Conservation (phyloP, 2,329 filamentous ascomycete genomes). For the Phyllosticta citrichinensis region DNA sequence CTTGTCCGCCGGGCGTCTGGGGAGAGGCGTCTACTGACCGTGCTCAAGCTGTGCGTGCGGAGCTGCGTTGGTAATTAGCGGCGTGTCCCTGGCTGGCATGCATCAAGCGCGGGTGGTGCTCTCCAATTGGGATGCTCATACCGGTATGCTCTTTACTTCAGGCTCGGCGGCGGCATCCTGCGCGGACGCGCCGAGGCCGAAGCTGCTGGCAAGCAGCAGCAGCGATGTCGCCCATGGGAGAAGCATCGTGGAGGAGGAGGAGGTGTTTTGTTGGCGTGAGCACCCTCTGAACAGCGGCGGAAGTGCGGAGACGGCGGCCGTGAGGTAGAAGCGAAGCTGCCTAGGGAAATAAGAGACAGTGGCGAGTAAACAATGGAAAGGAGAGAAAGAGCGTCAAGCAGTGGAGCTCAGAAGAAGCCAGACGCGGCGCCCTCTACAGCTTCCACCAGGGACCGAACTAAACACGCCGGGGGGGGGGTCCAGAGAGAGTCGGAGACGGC, state of each 20-base stretch:
- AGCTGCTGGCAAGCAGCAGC: constrained; percentile 29
- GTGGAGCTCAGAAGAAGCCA: constrained; percentile 1
- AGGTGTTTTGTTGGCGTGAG: too few species aligned
- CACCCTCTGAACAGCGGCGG: too few species aligned
- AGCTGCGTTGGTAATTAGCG: constrained; percentile 44
- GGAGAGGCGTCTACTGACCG: constrained; percentile 46
- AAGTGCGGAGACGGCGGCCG: neutral
- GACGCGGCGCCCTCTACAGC: neutral
- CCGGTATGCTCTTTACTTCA: constrained; percentile 55
- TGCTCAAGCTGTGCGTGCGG: constrained; percentile 72
- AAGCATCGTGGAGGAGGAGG: constrained; percentile 18
- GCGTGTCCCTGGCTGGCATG: neutral
- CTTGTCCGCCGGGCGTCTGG: neutral
- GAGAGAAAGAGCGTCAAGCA: constrained; percentile 6
- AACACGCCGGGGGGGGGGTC: neutral
- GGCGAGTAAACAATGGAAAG: neutral
- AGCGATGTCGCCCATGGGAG: constrained; percentile 24
- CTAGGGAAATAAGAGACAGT: neutral
- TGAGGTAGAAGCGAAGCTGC: neutral
- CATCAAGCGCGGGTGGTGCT: too few species aligned
- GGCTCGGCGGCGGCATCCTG: constrained; percentile 20
- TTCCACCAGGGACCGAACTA: neutral
- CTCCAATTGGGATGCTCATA: constrained; percentile 29
- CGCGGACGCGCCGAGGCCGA: constrained; percentile 21
- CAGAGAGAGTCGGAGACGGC: neutral